Base-by-base conservation (phyloP, 2,329 filamentous ascomycete genomes). In the Amphichorda felina region DNA sequence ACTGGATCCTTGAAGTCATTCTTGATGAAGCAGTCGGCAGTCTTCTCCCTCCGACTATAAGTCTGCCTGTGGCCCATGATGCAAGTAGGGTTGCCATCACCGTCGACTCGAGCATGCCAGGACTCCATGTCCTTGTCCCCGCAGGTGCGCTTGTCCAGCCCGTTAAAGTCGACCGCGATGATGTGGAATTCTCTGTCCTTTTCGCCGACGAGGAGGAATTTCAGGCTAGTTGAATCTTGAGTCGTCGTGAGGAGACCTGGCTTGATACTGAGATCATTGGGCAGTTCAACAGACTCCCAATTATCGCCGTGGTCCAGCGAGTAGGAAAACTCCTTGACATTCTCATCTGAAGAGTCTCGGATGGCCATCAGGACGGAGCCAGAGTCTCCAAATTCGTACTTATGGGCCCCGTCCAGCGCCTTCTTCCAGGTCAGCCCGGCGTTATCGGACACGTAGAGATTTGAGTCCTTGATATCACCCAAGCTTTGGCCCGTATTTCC, bases 61-160 rank as follows among this genome's bases (percentile, higher is more conserved):
- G 74, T 85, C 53, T 96, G 89, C 49, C 80, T 94, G 54, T 94
- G 88, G 15, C 91, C 91, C 89, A 98, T 96, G 44, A 98, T 66
- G 55, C 91, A 98, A 34, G 79, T 84, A 3, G 88, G 72, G 35
- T 94, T 72, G 22, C 82, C 82, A 16, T 94, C 72, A 21, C 82
- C 72, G 50, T 94, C 81, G 26, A 83, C 70, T 13, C 88, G 78
- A 17, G 91, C 91, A 44, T 76, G 75, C 91, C 91, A 98, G 36
- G 80, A 72, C 51, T 95, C 87, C 58, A 95, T 81, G 47, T 94
- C 85, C 25, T 74, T 66, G 27, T 80, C 70, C 36, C 69, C 71
- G 60, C 93, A 98, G 40, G 83, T 83, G 22, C 73, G 68, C 57
- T 91, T 80, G 45, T 93, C 77, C 41, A 96, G 65, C 8, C 75